A percentile compares a stretch with the other conserved stretches of the same genome.
These are phyloP conservation scores for Adansonia grandidieri DNA, from an alignment of 441 rosid species.

Conservation along the genomic window DNA sequence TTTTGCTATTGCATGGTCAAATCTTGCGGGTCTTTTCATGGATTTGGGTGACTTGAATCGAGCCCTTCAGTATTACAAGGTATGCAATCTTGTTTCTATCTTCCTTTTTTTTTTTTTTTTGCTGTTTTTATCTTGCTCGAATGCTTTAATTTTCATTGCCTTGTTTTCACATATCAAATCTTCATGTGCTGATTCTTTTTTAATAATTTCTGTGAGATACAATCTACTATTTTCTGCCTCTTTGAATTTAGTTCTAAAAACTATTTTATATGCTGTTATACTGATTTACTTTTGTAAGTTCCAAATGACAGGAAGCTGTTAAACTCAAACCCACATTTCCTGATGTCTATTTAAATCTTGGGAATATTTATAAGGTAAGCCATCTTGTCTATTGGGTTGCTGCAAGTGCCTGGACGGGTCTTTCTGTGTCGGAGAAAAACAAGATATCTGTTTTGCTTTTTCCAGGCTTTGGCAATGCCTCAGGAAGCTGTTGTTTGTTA, in stretches of 20 bases:
- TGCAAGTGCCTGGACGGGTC: conserved; percentile 37
- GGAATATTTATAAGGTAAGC: conserved; percentile 96
- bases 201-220: background rate
- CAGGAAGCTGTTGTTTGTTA: conserved; percentile 91
- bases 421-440: conserved; percentile 38
- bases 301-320: conserved; percentile 82
- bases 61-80: conserved; percentile 98
- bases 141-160: background rate
- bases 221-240: background rate
- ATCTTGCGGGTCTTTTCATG: conserved; percentile 98
- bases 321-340: conserved; percentile 88
- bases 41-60: conserved; percentile 93
- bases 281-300: background rate
- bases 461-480: conserved; percentile 92
- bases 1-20: conserved; percentile 99
- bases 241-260: background rate
- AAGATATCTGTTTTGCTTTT: conserved; percentile 41
- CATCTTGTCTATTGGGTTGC: conserved; percentile 37
- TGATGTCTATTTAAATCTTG: conserved; percentile 97
- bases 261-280: background rate
- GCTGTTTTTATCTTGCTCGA: background rate
- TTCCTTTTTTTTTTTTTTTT: background rate
- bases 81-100: conserved; percentile 34
- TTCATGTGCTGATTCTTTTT: background rate
- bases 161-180: background rate